Conservation (phyloP, 129 eudicot genomes). For the Flaveria brownii region DNA sequence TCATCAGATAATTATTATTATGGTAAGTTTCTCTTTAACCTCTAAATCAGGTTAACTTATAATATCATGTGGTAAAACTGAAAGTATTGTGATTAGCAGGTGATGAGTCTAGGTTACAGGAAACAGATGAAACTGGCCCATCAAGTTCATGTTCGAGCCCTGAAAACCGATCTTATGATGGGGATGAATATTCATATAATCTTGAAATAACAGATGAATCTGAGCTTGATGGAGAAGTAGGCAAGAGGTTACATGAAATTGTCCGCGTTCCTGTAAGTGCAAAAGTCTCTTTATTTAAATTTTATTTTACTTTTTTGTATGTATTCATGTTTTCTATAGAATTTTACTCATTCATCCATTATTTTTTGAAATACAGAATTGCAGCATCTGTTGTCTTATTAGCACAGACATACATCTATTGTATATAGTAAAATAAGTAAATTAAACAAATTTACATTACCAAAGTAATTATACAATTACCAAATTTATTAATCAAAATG, state of each 20-base stretch:
- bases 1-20: conserved; percentile 51
- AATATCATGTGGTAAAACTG: conserved; percentile 6
- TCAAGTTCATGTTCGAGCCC: conserved; percentile 85
- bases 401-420: background rate
- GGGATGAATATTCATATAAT: conserved; percentile 56
- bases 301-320: background rate
- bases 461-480: background rate
- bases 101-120: conserved; percentile 46
- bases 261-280: conserved; percentile 82
- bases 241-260: conserved; percentile 76
- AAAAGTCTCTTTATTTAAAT: background rate
- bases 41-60: background rate
- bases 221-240: conserved; percentile 92
- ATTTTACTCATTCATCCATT: background rate
- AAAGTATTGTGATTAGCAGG: conserved; percentile 39
- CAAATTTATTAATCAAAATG: background rate
- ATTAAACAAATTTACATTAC: conserved; percentile 1
- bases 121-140: conserved; percentile 53
- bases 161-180: conserved; percentile 65
- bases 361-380: background rate
- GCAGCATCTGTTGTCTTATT: background rate
- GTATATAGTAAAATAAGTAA: background rate
- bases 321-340: background rate
- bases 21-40: conserved; percentile 36
- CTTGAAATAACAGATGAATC: conserved; percentile 78